phyloP scores from a whole-genome alignment of 305 asterid species.

The Fraxinus dipetala region DNA sequence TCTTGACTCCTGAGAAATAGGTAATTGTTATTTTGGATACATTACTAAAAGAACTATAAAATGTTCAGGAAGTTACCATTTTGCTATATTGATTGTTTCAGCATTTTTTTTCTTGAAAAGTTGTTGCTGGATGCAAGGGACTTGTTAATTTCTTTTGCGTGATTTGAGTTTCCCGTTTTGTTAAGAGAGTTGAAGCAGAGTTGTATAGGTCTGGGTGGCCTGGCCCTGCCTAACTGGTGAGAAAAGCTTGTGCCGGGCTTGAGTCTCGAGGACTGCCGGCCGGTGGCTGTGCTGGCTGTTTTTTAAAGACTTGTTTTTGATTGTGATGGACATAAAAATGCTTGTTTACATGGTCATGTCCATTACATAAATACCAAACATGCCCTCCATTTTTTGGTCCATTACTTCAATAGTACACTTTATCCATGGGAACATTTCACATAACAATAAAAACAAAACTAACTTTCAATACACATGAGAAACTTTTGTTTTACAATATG shows the following conservation, averaged over 20 bases:
- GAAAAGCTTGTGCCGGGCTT: not conserved
- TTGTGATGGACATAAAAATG: not conserved
- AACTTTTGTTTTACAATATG: not conserved
- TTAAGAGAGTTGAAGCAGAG: not conserved
- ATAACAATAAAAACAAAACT: not conserved
- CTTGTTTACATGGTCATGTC: not conserved
- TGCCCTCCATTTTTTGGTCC: not conserved
- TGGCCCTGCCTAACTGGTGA: not conserved
- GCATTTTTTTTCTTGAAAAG: not conserved
- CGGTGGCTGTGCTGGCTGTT: not conserved
- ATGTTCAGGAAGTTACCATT: constrained; percentile 23
- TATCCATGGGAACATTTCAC: not conserved
- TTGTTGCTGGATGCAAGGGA: not conserved
- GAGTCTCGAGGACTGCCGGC: not conserved
- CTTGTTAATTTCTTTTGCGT: not conserved
- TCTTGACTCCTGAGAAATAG: constrained; percentile 33
- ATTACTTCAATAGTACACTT: not conserved
- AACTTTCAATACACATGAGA: too few relatives aligned
- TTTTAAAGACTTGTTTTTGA: not conserved
- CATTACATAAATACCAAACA: not conserved
- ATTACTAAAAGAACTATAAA: constrained; percentile 28
- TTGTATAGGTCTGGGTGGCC: not conserved
- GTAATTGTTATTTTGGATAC: constrained; percentile 34
- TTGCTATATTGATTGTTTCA: constrained; percentile 20
- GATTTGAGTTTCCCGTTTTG: not conserved